Percentiles rank a stretch among this genome's conserved stretches.
Conservation (phyloP, 495 filamentous ascomycete genomes). For the Daldinia vernicosa region DNA sequence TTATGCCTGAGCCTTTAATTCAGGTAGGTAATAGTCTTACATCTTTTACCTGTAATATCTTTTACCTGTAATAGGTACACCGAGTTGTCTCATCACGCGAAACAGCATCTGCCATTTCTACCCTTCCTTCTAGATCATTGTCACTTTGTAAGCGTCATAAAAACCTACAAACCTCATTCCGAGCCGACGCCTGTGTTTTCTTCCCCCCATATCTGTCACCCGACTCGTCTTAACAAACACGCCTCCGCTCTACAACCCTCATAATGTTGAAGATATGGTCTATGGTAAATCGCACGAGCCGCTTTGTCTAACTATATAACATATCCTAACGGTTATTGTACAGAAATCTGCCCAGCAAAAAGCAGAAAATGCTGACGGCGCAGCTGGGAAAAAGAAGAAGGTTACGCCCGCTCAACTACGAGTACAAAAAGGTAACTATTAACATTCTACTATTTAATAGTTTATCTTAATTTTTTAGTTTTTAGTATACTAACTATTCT, state of each 20-base stretch:
- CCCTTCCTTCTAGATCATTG: not conserved
- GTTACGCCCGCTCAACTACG: constrained; percentile 95
- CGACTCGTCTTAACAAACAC: not conserved
- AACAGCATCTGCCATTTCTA: not conserved
- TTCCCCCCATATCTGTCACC: not conserved
- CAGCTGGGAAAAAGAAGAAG: constrained; percentile 91
- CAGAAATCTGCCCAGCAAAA: constrained; percentile 96
- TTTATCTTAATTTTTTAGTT: not conserved
- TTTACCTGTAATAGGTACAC: no score
- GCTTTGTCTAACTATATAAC: not conserved
- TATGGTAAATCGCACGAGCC: constrained; percentile 73
- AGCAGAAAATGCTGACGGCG: constrained; percentile 82
- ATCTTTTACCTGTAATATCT: no score
- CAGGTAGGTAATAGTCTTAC: no score
- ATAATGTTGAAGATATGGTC: constrained; percentile 99
- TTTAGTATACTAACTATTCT: not conserved
- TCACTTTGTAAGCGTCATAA: not conserved
- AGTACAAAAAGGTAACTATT: constrained; percentile 85
- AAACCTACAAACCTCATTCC: not conserved
- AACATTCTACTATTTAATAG: constrained; percentile 3
- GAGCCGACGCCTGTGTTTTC: not conserved
- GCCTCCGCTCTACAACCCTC: constrained; percentile 37
- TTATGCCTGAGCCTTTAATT: constrained; percentile 12
- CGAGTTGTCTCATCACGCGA: constrained; percentile 17
- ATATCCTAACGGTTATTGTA: constrained; percentile 25